Conservation (phyloP, 1,284 basidiomycete species). For the Irpex sp. region DNA sequence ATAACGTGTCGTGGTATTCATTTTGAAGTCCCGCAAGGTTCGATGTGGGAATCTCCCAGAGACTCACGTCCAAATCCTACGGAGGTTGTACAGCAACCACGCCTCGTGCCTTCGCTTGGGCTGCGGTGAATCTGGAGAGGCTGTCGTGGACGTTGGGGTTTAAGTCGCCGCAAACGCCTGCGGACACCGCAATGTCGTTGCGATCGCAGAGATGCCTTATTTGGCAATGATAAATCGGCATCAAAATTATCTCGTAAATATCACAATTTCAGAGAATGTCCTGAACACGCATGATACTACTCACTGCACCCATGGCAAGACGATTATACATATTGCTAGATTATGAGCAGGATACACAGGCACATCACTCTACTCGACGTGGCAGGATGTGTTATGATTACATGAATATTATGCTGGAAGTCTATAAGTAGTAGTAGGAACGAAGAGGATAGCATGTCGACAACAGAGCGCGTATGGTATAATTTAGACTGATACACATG, state of each 20-base stretch:
- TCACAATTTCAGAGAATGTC: not conserved
- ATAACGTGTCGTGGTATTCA: constrained; percentile 25
- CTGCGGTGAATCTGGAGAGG: not conserved
- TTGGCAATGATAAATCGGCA: not conserved
- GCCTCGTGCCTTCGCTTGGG: not conserved
- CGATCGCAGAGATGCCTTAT: not conserved
- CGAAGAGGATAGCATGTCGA: too few relatives aligned
- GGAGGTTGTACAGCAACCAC: not conserved
- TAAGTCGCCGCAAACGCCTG: not conserved
- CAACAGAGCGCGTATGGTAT: too few relatives aligned
- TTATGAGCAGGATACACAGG: too few relatives aligned
- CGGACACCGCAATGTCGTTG: not conserved
- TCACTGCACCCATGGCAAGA: too few relatives aligned
- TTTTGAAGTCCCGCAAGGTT: constrained; percentile 2
- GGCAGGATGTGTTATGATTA: too few relatives aligned
- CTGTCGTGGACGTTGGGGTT: not conserved
- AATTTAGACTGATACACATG: too few relatives aligned
- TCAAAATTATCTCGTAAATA: not conserved
- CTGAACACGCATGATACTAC: too few relatives aligned
- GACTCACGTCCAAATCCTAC: not conserved
- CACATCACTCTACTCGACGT: too few relatives aligned
- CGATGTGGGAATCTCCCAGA: not conserved
- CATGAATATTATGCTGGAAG: too few relatives aligned
- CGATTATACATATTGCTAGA: too few relatives aligned
- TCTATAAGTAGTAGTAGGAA: too few relatives aligned